These are phyloP conservation scores for Coemansia guatemalensis DNA, from an alignment of 192 early-diverging fungal species.

Conservation along the genomic window DNA sequence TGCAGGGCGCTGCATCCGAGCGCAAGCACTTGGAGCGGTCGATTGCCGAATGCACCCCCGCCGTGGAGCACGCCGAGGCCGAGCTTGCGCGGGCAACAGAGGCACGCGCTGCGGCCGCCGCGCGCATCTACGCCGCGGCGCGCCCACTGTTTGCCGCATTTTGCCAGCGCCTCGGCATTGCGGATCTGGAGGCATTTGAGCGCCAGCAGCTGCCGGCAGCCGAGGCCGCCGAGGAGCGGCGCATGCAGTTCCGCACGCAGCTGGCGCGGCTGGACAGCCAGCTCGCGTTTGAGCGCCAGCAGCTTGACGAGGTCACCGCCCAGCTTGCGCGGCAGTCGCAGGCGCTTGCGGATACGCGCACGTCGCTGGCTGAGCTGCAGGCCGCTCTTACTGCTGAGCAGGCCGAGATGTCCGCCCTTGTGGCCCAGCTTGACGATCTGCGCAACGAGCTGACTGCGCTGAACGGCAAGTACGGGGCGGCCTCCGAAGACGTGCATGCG, in stretches of 20 bases:
- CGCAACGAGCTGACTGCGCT: constrained; percentile 55
- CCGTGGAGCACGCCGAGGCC: constrained; percentile 27
- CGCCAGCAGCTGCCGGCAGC: constrained; percentile 65
- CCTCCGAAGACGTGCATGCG: constrained; percentile 58
- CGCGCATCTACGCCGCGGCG: constrained; percentile 55
- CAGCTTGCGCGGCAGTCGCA: constrained; percentile 60
- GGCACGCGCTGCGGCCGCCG: constrained; percentile 47
- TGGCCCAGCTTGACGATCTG: constrained; percentile 47
- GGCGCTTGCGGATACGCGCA: constrained; percentile 46
- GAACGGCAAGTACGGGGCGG: constrained; percentile 55
- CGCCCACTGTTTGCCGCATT: constrained; percentile 79
- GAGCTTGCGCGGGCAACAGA: constrained; percentile 50
- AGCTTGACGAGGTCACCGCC: constrained; percentile 61
- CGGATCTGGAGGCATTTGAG: constrained; percentile 88
- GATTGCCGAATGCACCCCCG: constrained; percentile 25
- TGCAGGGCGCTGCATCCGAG: constrained; percentile 62
- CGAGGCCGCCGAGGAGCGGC: constrained; percentile 71
- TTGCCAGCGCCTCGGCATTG: constrained; percentile 69
- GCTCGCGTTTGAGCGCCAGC: constrained; percentile 74
- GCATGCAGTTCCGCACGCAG: constrained; percentile 74
- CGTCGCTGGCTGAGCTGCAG: constrained; percentile 40
- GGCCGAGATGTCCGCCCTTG: constrained; percentile 52
- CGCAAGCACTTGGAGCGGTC: constrained; percentile 54
- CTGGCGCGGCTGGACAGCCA: constrained; percentile 79
- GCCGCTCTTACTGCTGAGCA: constrained; percentile 53